Conservation (phyloP, 1,284 basidiomycete genomes). For the Cronartium quercuum region DNA sequence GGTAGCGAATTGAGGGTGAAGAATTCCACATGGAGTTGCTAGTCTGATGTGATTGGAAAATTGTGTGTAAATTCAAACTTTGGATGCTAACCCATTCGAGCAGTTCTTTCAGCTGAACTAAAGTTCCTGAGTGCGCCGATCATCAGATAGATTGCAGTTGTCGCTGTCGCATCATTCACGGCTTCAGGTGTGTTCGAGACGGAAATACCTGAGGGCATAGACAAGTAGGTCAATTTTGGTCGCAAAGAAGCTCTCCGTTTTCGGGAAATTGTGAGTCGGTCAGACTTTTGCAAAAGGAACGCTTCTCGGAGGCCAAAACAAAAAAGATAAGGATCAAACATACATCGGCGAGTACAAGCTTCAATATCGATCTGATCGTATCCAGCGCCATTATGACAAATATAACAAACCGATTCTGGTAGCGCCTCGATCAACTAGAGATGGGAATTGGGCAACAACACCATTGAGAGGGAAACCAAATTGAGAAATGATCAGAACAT, state of each 20-base stretch:
- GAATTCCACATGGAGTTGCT: too few species aligned
- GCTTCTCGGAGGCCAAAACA: too few species aligned
- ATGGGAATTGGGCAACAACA: background rate
- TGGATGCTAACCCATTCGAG: conserved; percentile 51
- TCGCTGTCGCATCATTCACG: conserved; percentile 86
- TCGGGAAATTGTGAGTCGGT: too few species aligned
- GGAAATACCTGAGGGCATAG: conserved; percentile 52
- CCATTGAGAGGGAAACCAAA: background rate
- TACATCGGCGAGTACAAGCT: background rate
- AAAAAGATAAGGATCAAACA: background rate
- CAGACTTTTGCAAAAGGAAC: too few species aligned
- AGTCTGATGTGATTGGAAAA: too few species aligned
- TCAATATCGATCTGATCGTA: conserved; percentile 62
- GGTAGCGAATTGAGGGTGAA: background rate
- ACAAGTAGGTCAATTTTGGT: background rate
- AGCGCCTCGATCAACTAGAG: conserved; percentile 61
- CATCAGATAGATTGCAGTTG: conserved; percentile 75
- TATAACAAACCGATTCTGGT: conserved; percentile 67
- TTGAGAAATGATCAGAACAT: too few species aligned
- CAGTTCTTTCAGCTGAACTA: conserved; percentile 63
- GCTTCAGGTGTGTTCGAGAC: conserved; percentile 87
- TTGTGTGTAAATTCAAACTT: too few species aligned
- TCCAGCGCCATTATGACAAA: conserved; percentile 86
- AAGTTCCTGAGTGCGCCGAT: conserved; percentile 77
- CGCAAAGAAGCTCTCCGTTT: background rate